Base-by-base conservation (phyloP, 2,329 filamentous ascomycete species). In the Arthrinium phaeospermum region DNA sequence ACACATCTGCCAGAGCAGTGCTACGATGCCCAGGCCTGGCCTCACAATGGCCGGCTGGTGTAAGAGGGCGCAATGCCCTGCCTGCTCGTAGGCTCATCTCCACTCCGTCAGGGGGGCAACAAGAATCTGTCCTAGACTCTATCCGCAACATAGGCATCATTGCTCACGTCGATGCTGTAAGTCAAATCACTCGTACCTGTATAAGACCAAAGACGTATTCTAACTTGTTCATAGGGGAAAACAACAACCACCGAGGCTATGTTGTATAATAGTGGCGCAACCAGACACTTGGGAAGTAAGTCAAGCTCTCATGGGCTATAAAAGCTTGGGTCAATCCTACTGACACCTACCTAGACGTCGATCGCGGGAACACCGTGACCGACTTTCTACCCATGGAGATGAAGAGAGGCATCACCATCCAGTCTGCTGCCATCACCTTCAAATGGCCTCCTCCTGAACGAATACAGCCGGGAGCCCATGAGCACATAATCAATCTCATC, bases 191-290 rank as follows among this genome's bases (percentile, higher is more conserved):
- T 45, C 14, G 24, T 46, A 6, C 53, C 53, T 37, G 4, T 24
- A 34, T 47, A 44, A 64, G 22, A 24, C 19, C 22, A n/a, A 37
- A 13, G n/a, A 22, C 6, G 22, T 27, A 3, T 49, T 22, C 47
- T 69, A 45, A 69, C 45, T 6, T 19, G 22, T 3, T 16, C 24
- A 12, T 70, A 90, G 88, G 96, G 96, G 12, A 99, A 99, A 86
- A 99, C 96, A 1, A 98, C 96, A 0, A 99, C 96, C 0, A 98
- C 96, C 4, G 96, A 99, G 90, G 95, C 96, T 72, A 98, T 98
- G 96, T 92, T 99, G 79, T 98, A 95, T 80, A 98, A 98, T 79
- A 97, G 94, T 81, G 96, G 96, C 68, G 91, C 95, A 74, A 97
- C 95, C 13, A 89, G 94, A 75, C 89, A 95, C 81, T 91, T 98